Percentiles rank a stretch among this genome's conserved stretches.
phyloP scores from a whole-genome alignment of 495 filamentous ascomycete species.

The Entonaema liquescens region DNA sequence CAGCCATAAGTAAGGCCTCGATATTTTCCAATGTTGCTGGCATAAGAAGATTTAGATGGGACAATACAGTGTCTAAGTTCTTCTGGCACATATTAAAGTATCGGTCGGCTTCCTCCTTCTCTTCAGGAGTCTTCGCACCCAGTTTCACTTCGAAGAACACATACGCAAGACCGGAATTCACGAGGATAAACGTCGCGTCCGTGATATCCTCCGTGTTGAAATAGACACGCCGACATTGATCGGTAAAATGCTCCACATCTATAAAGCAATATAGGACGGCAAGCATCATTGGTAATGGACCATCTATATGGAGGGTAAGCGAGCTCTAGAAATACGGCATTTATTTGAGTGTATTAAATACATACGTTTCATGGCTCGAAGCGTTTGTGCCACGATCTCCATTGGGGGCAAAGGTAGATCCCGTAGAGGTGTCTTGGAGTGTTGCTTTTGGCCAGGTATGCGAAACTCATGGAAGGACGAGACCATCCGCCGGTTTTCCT shows the following conservation, averaged over 20 bases:
- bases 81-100: slow-evolving; percentile 59
- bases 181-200: slow-evolving; percentile 62
- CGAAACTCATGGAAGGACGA: slow-evolving; percentile 53
- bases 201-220: slow-evolving; percentile 67
- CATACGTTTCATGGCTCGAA: slow-evolving; percentile 58
- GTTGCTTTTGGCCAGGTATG: slow-evolving; percentile 53
- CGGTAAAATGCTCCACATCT: slow-evolving; percentile 62
- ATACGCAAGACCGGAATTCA: slow-evolving; percentile 65
- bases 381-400: slow-evolving; percentile 57
- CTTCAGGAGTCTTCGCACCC: slow-evolving; percentile 43
- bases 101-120: slow-evolving; percentile 50
- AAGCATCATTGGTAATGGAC: slow-evolving; percentile 49
- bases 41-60: slow-evolving; percentile 65
- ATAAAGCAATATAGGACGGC: slow-evolving; percentile 53
- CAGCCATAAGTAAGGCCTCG: slow-evolving; percentile 66
- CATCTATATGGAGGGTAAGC: slow-evolving; percentile 39
- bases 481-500: slow-evolving; percentile 42
- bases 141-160: slow-evolving; percentile 62
- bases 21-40: slow-evolving; percentile 66
- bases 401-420: slow-evolving; percentile 66
- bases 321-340: background rate
- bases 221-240: slow-evolving; percentile 67
- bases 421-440: slow-evolving; percentile 52
- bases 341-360: background rate
- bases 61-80: slow-evolving; percentile 67